Evolutionary conservation across 352 stramenopile genomes (phyloP).

Genomic region (Globisporangium middletonii): DNA sequence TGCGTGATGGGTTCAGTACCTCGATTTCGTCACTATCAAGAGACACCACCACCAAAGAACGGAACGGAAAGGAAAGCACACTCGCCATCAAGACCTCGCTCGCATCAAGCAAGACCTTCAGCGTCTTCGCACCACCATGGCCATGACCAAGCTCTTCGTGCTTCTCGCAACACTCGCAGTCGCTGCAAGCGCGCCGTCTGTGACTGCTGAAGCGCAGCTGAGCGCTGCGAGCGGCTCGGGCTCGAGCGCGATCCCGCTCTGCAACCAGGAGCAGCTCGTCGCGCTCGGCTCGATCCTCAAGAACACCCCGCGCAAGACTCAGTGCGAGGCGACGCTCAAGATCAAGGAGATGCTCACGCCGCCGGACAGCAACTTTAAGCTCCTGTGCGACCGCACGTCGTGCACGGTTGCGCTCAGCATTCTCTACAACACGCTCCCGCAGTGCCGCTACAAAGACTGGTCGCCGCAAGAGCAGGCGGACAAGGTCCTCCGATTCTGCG

Average conservation of each 20-base stretch:
- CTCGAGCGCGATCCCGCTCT: constrained; percentile 33
- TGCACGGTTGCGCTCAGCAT: constrained; percentile 49
- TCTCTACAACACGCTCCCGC: constrained; percentile 51
- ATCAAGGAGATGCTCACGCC: constrained; percentile 45
- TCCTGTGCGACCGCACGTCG: constrained; percentile 36
- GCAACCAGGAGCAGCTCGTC: constrained; percentile 36
- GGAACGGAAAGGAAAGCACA: background rate
- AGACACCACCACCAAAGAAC: too few species aligned
- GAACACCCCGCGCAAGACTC: constrained; percentile 44
- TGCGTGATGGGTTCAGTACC: too few species aligned
- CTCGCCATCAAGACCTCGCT: background rate
- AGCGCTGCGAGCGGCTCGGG: constrained; percentile 21
- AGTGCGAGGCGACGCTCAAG: constrained; percentile 41
- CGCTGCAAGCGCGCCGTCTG: constrained; percentile 9
- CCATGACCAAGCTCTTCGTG: constrained; percentile 14
- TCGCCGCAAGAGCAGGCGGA: constrained; percentile 32
- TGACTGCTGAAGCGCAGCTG: constrained; percentile 13
- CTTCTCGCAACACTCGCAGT: constrained; percentile 6
- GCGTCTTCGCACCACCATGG: constrained; percentile 1
- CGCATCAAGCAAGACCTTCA: background rate
- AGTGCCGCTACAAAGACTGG: constrained; percentile 56
- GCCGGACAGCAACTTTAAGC: constrained; percentile 18
- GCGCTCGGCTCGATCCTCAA: constrained; percentile 24
- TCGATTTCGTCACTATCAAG: too few species aligned
- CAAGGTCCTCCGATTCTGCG: constrained; percentile 43